Base-by-base conservation (phyloP, 176 grass and related monocot genomes). In the Aegilops tauschii region DNA sequence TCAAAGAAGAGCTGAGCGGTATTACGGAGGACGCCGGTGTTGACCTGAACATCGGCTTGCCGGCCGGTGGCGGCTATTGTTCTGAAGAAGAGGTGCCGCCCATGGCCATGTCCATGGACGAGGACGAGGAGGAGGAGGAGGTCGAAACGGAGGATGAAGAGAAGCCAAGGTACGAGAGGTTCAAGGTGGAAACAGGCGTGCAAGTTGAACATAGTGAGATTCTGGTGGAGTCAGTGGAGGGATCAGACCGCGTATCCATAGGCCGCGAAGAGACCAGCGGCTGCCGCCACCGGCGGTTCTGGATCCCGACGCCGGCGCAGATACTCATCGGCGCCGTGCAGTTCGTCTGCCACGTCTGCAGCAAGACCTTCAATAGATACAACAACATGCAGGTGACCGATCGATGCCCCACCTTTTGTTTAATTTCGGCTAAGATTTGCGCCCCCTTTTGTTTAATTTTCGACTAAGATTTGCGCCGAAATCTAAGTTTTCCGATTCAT, bases 371-470 rank as follows among this genome's bases (percentile, higher is more conserved):
- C 93, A 98, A 93, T 69, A 86, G 96, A 73, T 94, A 98, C 88
- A 98, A 98, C 65, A 98, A 98, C 82, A 89, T 98, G 93, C 96
- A 95, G 96, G 96, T 98, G 80, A 85, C 4, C 21, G 2, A 84
- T 81, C 9, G 1, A 44, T 56, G 32, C 20, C 14, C 54, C 49
- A 0, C 37, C 34, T 21, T 37, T 6, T 64, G 21, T 32, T 45
- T 69, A 21, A 27, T 68, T 61, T 85, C 6, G 3, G 29, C 47
- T 77, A 2, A 49, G 18, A 82, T 44, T 47, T 69, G 52, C 17
- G 17, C 0, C 11, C 29, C 37, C 34, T 21, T 37, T 6, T 64
- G 28, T 31, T 45, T 69, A 21, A 25, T 76, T 61, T 85, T 30
- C 5, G 3, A 47, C 47, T 76, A 2, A 47, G 17, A 82, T 44